phyloP scores from a whole-genome alignment of 306 rosid genomes.

The Malus fusca region DNA sequence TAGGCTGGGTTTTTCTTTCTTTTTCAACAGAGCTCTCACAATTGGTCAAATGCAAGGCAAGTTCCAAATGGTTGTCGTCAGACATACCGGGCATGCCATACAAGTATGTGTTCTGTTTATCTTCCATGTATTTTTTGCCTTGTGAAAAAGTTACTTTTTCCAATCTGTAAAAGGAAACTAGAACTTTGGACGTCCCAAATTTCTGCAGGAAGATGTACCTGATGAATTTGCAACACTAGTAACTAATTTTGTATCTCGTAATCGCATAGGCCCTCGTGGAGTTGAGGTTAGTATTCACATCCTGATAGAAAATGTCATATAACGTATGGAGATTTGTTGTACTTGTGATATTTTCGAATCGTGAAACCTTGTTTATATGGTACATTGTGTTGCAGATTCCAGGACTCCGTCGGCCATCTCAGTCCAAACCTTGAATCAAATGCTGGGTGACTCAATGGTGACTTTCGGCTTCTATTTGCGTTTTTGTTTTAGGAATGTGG shows the following conservation, averaged over 20 bases:
- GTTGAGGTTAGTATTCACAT: slow-evolving; percentile 54
- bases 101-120: slow-evolving; percentile 41
- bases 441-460: background rate
- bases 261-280: slow-evolving; percentile 81
- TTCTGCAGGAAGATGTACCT: slow-evolving; percentile 84
- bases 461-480: background rate
- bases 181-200: background rate
- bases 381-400: slow-evolving; percentile 54
- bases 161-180: background rate
- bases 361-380: background rate
- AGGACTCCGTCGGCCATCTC: slow-evolving; percentile 46
- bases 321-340: background rate
- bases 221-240: slow-evolving; percentile 73
- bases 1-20: slow-evolving; percentile 7
- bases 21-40: slow-evolving; percentile 67
- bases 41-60: slow-evolving; percentile 99
- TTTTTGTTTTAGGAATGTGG: background rate
- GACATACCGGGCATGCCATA: slow-evolving; percentile 93
- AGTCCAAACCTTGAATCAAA: slow-evolving; percentile 39
- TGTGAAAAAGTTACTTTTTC: background rate
- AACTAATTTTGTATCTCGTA: slow-evolving; percentile 66
- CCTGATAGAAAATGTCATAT: background rate
- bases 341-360: background rate
- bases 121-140: background rate
- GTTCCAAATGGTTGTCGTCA: slow-evolving; percentile 87